Percentiles rank a stretch among this genome's conserved stretches.
Evolutionary conservation across 768 basidiomycete species (phyloP).

Genomic region (Guyanaporus albipodus): DNA sequence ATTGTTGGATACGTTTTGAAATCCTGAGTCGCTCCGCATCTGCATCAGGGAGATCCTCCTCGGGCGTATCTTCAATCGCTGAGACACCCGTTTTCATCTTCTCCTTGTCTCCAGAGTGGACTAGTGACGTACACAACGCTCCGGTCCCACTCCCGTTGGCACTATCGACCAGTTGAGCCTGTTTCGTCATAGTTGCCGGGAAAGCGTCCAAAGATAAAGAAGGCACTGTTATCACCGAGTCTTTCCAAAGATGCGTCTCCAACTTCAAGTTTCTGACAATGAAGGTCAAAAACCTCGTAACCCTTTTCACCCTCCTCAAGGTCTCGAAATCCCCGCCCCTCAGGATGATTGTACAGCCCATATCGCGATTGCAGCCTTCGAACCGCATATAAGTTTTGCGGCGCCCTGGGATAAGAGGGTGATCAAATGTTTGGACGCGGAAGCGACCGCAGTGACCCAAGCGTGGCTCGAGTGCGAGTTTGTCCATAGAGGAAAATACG

Average conservation of each 20-base stretch:
- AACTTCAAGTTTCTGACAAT: constrained; percentile 91
- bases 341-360: constrained; percentile 92
- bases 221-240: constrained; percentile 75
- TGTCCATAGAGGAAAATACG: constrained; percentile 93
- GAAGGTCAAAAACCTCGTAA: constrained; percentile 88
- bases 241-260: constrained; percentile 93
- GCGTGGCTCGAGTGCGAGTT: constrained; percentile 82
- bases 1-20: constrained; percentile 73
- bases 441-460: constrained; percentile 86
- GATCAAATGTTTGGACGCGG: constrained; percentile 90
- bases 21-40: constrained; percentile 68
- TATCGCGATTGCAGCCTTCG: constrained; percentile 89
- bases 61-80: constrained; percentile 29
- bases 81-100: constrained; percentile 7
- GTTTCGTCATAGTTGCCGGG: constrained; percentile 36
- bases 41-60: constrained; percentile 57
- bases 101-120: constrained; percentile 17
- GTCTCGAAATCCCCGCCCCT: constrained; percentile 83
- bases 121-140: constrained; percentile 8
- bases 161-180: constrained; percentile 23
- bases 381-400: constrained; percentile 98
- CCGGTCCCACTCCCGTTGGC: constrained; percentile 22
- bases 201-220: constrained; percentile 62
- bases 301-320: constrained; percentile 82
- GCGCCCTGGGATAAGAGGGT: constrained; percentile 87